Evolutionary conservation across 2,329 filamentous ascomycete species (phyloP).

Genomic region (Botryotinia calthae): DNA sequence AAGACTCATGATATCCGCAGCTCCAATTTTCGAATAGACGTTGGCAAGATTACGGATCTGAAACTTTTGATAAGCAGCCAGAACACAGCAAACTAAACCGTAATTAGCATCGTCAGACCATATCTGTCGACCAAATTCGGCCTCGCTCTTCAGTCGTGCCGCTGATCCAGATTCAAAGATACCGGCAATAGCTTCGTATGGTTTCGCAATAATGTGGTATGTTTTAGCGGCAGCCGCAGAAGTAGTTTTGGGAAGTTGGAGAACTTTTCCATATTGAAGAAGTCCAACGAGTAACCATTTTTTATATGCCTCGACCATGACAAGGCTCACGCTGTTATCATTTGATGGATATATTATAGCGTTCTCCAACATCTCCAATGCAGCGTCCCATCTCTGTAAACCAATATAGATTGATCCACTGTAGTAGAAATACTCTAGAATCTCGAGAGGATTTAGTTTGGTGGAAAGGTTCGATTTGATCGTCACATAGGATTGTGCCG

Average conservation of each 20-base stretch:
- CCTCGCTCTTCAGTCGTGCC: conserved; percentile 60
- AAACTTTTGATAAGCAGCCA: conserved; percentile 70
- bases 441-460: conserved; percentile 48
- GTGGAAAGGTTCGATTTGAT: conserved; percentile 55
- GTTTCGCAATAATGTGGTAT: conserved; percentile 58
- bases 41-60: conserved; percentile 70
- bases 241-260: conserved; percentile 55
- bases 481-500: conserved; percentile 58
- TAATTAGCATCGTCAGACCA: conserved; percentile 73
- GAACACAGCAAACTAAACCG: conserved; percentile 67
- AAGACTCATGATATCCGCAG: conserved; percentile 50
- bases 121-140: conserved; percentile 54
- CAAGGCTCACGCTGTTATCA: conserved; percentile 63
- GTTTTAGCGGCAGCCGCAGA: conserved; percentile 52
- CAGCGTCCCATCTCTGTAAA: conserved; percentile 59
- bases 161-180: conserved; percentile 63
- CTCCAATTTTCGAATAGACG: conserved; percentile 63
- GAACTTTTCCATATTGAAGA: conserved; percentile 62
- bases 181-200: conserved; percentile 68
- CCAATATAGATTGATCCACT: conserved; percentile 64
- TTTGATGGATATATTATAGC: conserved; percentile 65
- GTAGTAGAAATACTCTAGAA: conserved; percentile 67
- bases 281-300: conserved; percentile 82
- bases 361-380: conserved; percentile 60
- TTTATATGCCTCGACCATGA: conserved; percentile 88